These are phyloP conservation scores for Papiliotrema fonsecae DNA, from an alignment of 1,284 basidiomycete species.

Conservation along the genomic window DNA sequence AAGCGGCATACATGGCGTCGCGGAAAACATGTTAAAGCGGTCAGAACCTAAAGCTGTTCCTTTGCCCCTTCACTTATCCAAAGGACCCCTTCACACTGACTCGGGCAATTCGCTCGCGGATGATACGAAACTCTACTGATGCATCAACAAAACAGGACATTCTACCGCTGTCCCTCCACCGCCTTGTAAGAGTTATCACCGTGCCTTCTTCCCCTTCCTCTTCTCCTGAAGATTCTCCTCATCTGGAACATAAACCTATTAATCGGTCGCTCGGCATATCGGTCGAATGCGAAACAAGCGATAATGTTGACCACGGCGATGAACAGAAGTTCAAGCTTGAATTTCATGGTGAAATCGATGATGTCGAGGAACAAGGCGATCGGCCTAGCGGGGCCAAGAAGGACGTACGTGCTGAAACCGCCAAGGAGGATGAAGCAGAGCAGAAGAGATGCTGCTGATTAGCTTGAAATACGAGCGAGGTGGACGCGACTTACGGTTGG, in stretches of 20 bases:
- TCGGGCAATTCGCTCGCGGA: too few species aligned
- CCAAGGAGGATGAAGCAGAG: slow-evolving; percentile 62
- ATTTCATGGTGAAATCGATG: slow-evolving; percentile 67
- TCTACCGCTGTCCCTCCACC: slow-evolving; percentile 47
- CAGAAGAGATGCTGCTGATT: slow-evolving; percentile 65
- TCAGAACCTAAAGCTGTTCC: too few species aligned
- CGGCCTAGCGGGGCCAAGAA: slow-evolving; percentile 63
- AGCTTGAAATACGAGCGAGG: not conserved
- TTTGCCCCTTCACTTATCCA: too few species aligned
- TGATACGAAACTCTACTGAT: too few species aligned
- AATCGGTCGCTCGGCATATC: slow-evolving; percentile 64
- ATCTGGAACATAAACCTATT: slow-evolving; percentile 53
- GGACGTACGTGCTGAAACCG: slow-evolving; percentile 66
- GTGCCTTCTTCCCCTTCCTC: slow-evolving; percentile 25
- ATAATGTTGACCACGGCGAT: slow-evolving; percentile 71
- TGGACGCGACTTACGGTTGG: slow-evolving; percentile 64
- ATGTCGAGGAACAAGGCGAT: slow-evolving; percentile 69
- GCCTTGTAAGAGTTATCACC: slow-evolving; percentile 52
- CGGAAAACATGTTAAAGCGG: too few species aligned
- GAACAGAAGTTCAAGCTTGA: slow-evolving; percentile 64
- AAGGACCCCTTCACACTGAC: too few species aligned
- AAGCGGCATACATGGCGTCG: too few species aligned
- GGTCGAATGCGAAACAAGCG: slow-evolving; percentile 72
- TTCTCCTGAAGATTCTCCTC: slow-evolving; percentile 33
- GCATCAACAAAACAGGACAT: too few species aligned